Conservation (phyloP, 306 rosid species). For the Fragaria ananassa region DNA sequence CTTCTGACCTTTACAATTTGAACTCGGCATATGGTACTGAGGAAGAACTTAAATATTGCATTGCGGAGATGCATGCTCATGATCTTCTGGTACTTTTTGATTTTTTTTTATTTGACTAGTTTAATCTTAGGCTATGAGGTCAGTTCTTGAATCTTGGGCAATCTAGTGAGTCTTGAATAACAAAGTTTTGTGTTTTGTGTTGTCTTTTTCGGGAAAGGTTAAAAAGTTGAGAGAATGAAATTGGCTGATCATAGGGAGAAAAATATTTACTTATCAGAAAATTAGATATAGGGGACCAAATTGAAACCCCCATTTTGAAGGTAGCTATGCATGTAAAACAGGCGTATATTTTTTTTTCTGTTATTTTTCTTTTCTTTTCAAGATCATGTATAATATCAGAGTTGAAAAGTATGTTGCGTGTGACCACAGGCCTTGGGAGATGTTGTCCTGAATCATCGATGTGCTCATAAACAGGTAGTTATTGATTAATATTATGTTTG, state of each 20-base stretch:
- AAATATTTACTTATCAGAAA: background rate
- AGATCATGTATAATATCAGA: constrained; percentile 5
- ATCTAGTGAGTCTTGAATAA: background rate
- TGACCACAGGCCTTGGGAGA: constrained; percentile 62
- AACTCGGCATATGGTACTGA: constrained; percentile 68
- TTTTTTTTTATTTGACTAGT: constrained; percentile 22
- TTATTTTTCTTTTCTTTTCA: constrained; percentile 1
- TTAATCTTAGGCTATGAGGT: constrained; percentile 14
- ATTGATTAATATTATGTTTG: constrained; percentile 8
- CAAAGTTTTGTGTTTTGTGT: background rate
- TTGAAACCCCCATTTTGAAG: background rate
- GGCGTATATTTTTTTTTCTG: background rate
- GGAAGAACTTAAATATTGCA: constrained; percentile 67
- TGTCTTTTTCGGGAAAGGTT: background rate
- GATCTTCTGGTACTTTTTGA: constrained; percentile 52
- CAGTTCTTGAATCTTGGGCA: background rate
- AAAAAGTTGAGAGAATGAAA: background rate
- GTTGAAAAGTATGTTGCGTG: constrained; percentile 13
- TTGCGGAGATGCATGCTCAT: constrained; percentile 68
- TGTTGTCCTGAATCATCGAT: constrained; percentile 77
- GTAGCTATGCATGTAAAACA: background rate
- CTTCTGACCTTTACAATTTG: constrained; percentile 78
- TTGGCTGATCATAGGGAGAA: background rate
- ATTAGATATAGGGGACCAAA: background rate
- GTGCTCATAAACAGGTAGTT: constrained; percentile 67